These are phyloP conservation scores for Starmerella vitae DNA, from an alignment of 805 yeast species.

Conservation along the genomic window DNA sequence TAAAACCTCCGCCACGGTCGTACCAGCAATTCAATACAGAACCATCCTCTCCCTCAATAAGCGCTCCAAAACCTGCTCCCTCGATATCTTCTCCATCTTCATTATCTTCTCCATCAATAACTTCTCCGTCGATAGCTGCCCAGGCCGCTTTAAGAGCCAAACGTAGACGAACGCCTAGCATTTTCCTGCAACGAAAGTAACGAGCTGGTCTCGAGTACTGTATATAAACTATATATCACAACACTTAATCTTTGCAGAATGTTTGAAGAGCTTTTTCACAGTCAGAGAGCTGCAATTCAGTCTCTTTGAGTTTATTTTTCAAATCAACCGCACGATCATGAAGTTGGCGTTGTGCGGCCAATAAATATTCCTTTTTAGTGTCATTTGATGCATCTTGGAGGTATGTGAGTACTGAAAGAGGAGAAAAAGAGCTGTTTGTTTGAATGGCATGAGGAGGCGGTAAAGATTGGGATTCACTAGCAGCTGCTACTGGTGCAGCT, in stretches of 20 bases:
- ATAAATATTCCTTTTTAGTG: slow-evolving; percentile 25
- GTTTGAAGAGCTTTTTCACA: slow-evolving; percentile 23
- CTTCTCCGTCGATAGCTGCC: background rate
- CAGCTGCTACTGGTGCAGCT: too few species aligned
- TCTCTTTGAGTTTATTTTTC: slow-evolving; percentile 20
- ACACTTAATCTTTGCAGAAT: slow-evolving; percentile 1
- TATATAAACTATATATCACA: background rate
- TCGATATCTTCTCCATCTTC: background rate
- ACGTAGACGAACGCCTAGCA: background rate
- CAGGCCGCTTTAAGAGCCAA: background rate
- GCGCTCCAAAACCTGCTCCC: background rate
- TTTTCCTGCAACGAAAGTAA: background rate
- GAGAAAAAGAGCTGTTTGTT: slow-evolving; percentile 10
- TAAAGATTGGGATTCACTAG: background rate
- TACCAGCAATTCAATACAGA: background rate
- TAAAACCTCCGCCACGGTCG: too few species aligned
- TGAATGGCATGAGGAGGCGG: too few species aligned
- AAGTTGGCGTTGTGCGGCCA: slow-evolving; percentile 26
- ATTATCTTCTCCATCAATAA: background rate
- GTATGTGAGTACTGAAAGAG: slow-evolving; percentile 21
- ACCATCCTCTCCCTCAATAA: background rate
- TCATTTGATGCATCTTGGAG: slow-evolving; percentile 21
- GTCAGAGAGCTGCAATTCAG: slow-evolving; percentile 22
- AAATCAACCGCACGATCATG: slow-evolving; percentile 25
- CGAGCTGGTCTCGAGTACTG: background rate